Conservation (phyloP, 768 basidiomycete species). For the Suillus variegatus region DNA sequence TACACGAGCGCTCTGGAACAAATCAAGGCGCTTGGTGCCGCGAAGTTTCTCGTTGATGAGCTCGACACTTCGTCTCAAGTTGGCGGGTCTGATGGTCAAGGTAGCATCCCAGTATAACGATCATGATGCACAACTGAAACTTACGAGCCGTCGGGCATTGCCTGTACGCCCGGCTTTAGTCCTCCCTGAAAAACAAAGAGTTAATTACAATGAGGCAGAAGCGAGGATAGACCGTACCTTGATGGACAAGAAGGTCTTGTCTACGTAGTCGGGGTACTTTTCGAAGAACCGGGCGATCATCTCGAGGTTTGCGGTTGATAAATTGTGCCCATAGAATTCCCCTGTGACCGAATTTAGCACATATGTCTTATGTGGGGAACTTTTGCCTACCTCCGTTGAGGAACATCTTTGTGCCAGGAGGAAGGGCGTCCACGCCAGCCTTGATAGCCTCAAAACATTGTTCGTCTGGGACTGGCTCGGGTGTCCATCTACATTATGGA, state of each 20-base stretch:
- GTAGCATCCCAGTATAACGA: conserved; percentile 12
- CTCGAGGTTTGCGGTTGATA: conserved; percentile 45
- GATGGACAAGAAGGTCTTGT: conserved; percentile 38
- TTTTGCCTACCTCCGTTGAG: conserved; percentile 47
- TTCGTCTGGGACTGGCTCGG: conserved; percentile 51
- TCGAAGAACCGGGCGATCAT: conserved; percentile 51
- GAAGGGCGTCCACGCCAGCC: conserved; percentile 44
- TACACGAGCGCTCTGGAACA: conserved; percentile 56
- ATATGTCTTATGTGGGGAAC: not conserved
- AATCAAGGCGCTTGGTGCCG: conserved; percentile 56
- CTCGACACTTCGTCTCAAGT: conserved; percentile 50
- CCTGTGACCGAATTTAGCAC: conserved; percentile 27
- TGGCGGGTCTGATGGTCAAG: conserved; percentile 31
- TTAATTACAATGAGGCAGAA: not conserved
- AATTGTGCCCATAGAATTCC: conserved; percentile 57
- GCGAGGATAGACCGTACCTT: conserved; percentile 20
- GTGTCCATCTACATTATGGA: conserved; percentile 38
- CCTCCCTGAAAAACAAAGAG: conserved; percentile 21
- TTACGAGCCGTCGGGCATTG: conserved; percentile 17
- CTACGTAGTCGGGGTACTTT: conserved; percentile 37
- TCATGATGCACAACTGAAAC: not conserved
- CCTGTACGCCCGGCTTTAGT: not conserved
- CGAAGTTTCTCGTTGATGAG: conserved; percentile 46
- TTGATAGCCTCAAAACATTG: conserved; percentile 64
- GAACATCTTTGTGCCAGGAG: conserved; percentile 46